These are phyloP conservation scores for Solanum microdontum DNA, from an alignment of 257 asterid species.

Conservation along the genomic window DNA sequence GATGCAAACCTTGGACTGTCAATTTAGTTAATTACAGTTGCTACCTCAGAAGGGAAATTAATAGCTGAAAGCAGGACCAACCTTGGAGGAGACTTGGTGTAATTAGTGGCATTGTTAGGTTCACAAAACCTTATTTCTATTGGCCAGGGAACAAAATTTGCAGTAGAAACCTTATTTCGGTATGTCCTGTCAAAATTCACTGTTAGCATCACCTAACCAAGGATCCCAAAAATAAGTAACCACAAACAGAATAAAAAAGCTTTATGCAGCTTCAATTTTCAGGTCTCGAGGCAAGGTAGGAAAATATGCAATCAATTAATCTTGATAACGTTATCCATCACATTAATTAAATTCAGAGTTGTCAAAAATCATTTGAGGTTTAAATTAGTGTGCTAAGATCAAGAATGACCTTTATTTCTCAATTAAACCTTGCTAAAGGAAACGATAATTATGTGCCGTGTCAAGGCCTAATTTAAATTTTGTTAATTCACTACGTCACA, in stretches of 20 bases:
- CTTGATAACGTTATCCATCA: not conserved
- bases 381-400: not conserved
- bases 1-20: not conserved
- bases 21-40: not conserved
- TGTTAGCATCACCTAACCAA: not conserved
- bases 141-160: slow-evolving; percentile 77
- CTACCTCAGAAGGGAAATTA: slow-evolving; percentile 7
- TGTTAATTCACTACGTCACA: not conserved
- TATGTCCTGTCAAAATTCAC: slow-evolving; percentile 50
- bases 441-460: not conserved
- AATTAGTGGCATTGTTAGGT: slow-evolving; percentile 54
- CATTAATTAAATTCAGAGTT: not conserved
- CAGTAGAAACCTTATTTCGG: slow-evolving; percentile 73
- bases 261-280: not conserved
- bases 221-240: not conserved
- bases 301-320: not conserved
- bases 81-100: slow-evolving; percentile 87
- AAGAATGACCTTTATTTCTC: not conserved
- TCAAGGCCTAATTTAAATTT: not conserved
- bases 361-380: not conserved
- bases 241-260: not conserved
- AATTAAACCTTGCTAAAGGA: not conserved
- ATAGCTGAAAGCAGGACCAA: slow-evolving; percentile 14
- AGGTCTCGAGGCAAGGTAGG: not conserved
- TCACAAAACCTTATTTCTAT: slow-evolving; percentile 79